Evolutionary conservation across 2,329 filamentous ascomycete genomes (phyloP), one percentile per base, ranked within the genome.

Genomic region (Aureobasidium sp.): DNA sequence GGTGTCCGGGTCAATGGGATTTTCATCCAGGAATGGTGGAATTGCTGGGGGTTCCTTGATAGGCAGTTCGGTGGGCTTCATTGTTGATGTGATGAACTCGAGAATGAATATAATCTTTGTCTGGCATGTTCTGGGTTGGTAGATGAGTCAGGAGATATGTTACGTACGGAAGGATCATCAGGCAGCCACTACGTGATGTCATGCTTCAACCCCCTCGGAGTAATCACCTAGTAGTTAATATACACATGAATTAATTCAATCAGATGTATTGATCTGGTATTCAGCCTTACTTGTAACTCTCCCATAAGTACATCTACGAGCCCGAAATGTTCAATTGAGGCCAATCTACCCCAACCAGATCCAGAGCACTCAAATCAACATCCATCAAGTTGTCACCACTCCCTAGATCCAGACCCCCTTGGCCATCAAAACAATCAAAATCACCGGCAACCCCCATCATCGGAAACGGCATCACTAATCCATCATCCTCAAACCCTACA

Each of bases 361-460:
- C 58, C 38, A 61, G 45, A 47, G 38, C 25, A 29, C 45, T 23
- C 58, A 61, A 40, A 43, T 61, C 58, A 29, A 61, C 45, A 61
- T 61, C 58, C 58, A 50, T 29, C 45, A 40, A 3, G 13, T 4
- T 47, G 10, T 59, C 58, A 10, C 9, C 56, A 33, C 7, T 16
- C 8, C 15, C 43, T 27, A 29, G 6, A 5, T 20, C 23, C 23
- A 51, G 3, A 27, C 3, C 33, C 3, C 23, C 58, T 8, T 40
- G 33, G 18, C n/a, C n/a, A n/a, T 50, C 18, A 16, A 42, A 23
- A 9, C n/a, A 16, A 25, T 40, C 31, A 29, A 38, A 50, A 36
- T 18, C 11, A 6, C 23, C 20, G 2, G 10, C 42, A 10, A 20
- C 13, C 1, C 29, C 16, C 40, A 59, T 59, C 23, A 40, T 40